phyloP scores from a whole-genome alignment of 116 monocot species.

The Thalassia testudinum region DNA sequence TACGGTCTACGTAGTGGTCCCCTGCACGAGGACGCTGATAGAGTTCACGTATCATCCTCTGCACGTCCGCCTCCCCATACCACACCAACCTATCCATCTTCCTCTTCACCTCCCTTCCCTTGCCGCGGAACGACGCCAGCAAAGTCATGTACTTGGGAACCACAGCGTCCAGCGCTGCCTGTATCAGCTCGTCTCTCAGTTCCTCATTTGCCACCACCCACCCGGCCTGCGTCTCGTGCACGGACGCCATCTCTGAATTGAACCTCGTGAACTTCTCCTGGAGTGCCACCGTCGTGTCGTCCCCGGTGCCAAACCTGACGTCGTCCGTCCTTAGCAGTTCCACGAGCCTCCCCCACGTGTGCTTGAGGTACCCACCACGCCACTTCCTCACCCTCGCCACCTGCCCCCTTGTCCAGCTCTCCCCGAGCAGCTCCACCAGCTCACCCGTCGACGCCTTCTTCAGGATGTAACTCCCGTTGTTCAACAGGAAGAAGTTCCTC shows the following conservation, averaged over 20 bases:
- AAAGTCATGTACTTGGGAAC: conserved; percentile 40
- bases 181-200: conserved; percentile 32
- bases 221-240: conserved; percentile 24
- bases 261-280: conserved; percentile 38
- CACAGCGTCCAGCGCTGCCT: conserved; percentile 13
- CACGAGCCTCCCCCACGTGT: conserved; percentile 57
- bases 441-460: conserved; percentile 63
- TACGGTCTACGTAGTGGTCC: too few species aligned
- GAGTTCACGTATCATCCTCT: too few species aligned
- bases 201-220: conserved; percentile 63
- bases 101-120: conserved; percentile 6
- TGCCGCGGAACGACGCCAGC: conserved; percentile 11
- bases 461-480: conserved; percentile 61
- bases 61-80: conserved; percentile 30
- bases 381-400: conserved; percentile 34
- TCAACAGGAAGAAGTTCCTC: conserved; percentile 51
- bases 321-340: conserved; percentile 29
- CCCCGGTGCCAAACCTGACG: conserved; percentile 2
- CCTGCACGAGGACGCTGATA: too few species aligned
- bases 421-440: conserved; percentile 50
- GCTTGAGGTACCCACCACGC: conserved; percentile 40
- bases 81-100: conserved; percentile 9
- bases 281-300: conserved; percentile 2
- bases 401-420: conserved; percentile 63
- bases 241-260: conserved; percentile 48